These are phyloP conservation scores for Maudiozyma saulgeensis DNA, from an alignment of 805 yeast genomes.

Conservation along the genomic window DNA sequence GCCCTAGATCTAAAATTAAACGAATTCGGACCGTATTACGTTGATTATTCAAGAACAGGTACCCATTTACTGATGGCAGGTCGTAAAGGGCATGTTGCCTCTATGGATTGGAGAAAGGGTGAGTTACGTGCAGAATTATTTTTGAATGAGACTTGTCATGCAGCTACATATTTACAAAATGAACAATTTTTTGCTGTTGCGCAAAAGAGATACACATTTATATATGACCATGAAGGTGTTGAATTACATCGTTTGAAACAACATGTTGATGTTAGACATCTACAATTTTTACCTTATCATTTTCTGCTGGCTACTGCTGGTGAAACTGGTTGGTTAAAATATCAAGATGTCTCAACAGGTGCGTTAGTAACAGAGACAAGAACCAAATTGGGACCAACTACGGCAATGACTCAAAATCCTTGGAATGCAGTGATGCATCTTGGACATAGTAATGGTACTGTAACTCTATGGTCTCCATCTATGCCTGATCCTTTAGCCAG, in stretches of 20 bases:
- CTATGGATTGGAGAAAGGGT: conserved; percentile 93
- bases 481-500: conserved; percentile 79
- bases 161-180: conserved; percentile 82
- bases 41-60: conserved; percentile 83
- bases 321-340: conserved; percentile 76
- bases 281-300: conserved; percentile 90
- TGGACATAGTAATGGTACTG: conserved; percentile 90
- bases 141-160: conserved; percentile 80
- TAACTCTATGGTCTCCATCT: conserved; percentile 87
- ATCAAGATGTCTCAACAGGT: conserved; percentile 95
- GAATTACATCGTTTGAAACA: conserved; percentile 88
- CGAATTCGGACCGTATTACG: conserved; percentile 77
- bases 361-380: conserved; percentile 69
- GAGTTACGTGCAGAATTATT: conserved; percentile 70
- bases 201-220: conserved; percentile 86
- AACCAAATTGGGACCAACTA: conserved; percentile 86
- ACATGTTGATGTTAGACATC: conserved; percentile 72
- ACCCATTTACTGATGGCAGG: conserved; percentile 81
- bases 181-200: conserved; percentile 95
- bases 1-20: conserved; percentile 61
- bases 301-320: conserved; percentile 83
- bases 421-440: conserved; percentile 92
- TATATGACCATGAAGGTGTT: conserved; percentile 82
- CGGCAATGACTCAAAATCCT: conserved; percentile 81
- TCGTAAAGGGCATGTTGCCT: conserved; percentile 86